These are phyloP conservation scores for Tetrapisispora taiwanensis DNA, from an alignment of 805 yeast genomes.

Conservation along the genomic window DNA sequence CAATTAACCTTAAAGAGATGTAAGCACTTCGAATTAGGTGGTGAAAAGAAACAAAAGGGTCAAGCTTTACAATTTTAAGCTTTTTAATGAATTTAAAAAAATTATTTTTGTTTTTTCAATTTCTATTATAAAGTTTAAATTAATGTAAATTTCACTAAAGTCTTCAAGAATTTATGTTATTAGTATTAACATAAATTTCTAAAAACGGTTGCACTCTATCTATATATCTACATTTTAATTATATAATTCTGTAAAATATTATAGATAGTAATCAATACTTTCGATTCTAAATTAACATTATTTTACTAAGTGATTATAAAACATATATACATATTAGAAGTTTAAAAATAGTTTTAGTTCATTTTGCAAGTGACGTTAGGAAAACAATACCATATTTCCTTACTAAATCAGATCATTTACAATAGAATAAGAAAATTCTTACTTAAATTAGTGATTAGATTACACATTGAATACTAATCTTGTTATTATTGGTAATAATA, in stretches of 20 bases:
- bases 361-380: neutral
- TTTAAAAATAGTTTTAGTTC: neutral
- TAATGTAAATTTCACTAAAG: constrained; percentile 1
- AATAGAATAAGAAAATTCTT: no score
- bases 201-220: constrained; percentile 5
- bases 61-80: constrained; percentile 98
- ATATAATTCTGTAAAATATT: constrained; percentile 2
- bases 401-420: no score
- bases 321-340: no score
- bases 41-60: constrained; percentile 99
- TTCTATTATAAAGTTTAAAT: neutral
- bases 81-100: constrained; percentile 2
- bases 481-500: no score
- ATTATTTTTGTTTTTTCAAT: neutral
- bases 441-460: no score
- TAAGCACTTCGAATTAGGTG: constrained; percentile 99
- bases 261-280: constrained; percentile 5
- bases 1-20: constrained; percentile 98
- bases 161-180: neutral
- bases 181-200: neutral
- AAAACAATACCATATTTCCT: no score
- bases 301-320: no score
- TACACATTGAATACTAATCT: no score
- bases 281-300: constrained; percentile 3
- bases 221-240: neutral